Base-by-base conservation (phyloP, 225 moss, liverwort and hornwort genomes). In the Bryoerythrophyllum caledonicum region DNA sequence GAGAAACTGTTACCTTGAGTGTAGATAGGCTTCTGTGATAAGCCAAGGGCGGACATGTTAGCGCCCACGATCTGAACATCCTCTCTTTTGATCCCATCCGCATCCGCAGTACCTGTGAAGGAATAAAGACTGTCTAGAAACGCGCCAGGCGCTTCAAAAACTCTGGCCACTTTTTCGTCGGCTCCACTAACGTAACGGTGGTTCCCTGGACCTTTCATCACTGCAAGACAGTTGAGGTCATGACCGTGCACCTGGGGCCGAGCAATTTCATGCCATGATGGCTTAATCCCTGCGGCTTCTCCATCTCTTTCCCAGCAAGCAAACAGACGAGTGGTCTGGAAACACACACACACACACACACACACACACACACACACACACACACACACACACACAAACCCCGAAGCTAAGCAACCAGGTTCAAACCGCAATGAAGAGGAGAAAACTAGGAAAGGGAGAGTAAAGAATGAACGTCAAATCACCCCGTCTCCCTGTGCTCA, bases 201-300 rank as follows among this genome's bases (percentile, higher is more conserved):
- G 79, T 95, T 95, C 46, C 93, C 93, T 43, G 78, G 74, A 61
- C 97, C 93, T 79, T 80, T 80, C 17, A 95, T 75, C 28, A 93
- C 77, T 61, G 91, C 80, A 60, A 99, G 38, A 74, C 97, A 99
- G 74, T 90, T 95, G 72, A 95, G 84, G 71, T 95, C 97, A 65
- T 99, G 95, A 51, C 97, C 97, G 78, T 99, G 97, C 74, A 99
- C 91, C 88, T 99, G 97, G 73, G 97, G 93, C 62, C 97, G 87
- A 14, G 93, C 97, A 71, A 95, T 88, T 79, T 99, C 97, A 82
- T 99, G 95, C 97, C 97, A 99, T 27, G 93, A 90, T 32, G 84
- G 72, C 74, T 68, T 82, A 8, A 13, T 73, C 27, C 61, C 55
- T 57, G 32, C 63, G 35, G 75, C 72, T 38, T 74, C 82, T 68